A percentile compares a stretch with the other conserved stretches of the same genome.
These are phyloP conservation scores for Persicaria tinctoria DNA, from an alignment of 148 eudicot species.

Conservation along the genomic window DNA sequence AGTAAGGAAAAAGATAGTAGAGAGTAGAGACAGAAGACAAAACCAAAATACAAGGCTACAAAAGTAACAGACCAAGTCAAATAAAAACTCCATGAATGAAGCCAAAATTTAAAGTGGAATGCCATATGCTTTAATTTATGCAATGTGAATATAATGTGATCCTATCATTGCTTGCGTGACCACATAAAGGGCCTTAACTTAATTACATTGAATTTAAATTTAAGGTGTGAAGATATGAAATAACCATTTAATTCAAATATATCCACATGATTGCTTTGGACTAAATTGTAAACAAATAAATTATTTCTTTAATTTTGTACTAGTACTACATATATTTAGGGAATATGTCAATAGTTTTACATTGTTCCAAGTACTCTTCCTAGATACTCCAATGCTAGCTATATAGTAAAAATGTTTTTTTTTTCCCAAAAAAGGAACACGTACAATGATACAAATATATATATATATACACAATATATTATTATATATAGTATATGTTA, in stretches of 20 bases:
- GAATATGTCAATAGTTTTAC: too few species aligned
- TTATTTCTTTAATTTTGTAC: neutral
- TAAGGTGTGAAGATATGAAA: neutral
- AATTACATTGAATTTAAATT: neutral
- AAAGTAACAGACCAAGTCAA: too few species aligned
- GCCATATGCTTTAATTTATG: neutral
- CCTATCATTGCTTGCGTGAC: neutral
- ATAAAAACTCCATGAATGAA: neutral
- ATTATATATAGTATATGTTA: neutral
- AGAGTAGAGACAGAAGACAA: too few species aligned
- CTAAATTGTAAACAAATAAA: neutral
- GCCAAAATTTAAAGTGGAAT: neutral
- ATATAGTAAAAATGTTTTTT: too few species aligned
- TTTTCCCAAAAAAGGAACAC: too few species aligned
- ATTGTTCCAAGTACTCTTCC: too few species aligned
- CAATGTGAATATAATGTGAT: neutral
- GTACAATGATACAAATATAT: too few species aligned
- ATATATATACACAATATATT: too few species aligned
- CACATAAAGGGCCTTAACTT: neutral
- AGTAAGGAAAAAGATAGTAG: too few species aligned
- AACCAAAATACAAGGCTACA: too few species aligned
- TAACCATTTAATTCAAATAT: neutral
- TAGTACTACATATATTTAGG: neutral
- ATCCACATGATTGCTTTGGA: constrained; percentile 3
- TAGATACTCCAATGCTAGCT: too few species aligned